Evolutionary conservation across 768 basidiomycete species (phyloP).

Genomic region (Agrocybe pediades): DNA sequence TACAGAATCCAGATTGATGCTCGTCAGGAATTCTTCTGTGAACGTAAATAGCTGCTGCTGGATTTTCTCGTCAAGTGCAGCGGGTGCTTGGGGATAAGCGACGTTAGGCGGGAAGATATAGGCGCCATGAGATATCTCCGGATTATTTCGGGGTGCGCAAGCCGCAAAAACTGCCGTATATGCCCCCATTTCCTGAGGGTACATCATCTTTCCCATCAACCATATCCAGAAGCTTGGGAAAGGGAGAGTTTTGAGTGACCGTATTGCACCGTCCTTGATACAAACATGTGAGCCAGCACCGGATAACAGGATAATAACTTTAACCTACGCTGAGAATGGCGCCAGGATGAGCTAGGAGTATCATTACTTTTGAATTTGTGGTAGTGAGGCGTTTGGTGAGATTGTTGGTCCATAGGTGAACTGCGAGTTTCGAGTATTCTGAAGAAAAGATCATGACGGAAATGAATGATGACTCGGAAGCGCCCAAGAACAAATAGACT

Average conservation of each 20-base stretch:
- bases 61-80: constrained; percentile 10
- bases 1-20: constrained; percentile 4
- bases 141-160: constrained; percentile 18
- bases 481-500: background rate
- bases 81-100: constrained; percentile 9
- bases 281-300: background rate
- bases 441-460: background rate
- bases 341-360: constrained; percentile 22
- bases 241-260: constrained; percentile 18
- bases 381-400: constrained; percentile 20
- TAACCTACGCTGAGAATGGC: constrained; percentile 20
- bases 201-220: constrained; percentile 22
- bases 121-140: constrained; percentile 18
- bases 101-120: constrained; percentile 21
- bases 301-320: no score
- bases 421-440: constrained; percentile 25
- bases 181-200: constrained; percentile 21
- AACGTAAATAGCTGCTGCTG: constrained; percentile 11
- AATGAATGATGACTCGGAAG: background rate
- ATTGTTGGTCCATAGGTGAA: constrained; percentile 24
- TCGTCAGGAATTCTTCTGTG: constrained; percentile 10
- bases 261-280: constrained; percentile 21
- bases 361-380: constrained; percentile 13
- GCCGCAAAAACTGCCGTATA: constrained; percentile 22
- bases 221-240: constrained; percentile 23